Conservation (phyloP, 805 yeast genomes). For the Candida palmyrensis region DNA sequence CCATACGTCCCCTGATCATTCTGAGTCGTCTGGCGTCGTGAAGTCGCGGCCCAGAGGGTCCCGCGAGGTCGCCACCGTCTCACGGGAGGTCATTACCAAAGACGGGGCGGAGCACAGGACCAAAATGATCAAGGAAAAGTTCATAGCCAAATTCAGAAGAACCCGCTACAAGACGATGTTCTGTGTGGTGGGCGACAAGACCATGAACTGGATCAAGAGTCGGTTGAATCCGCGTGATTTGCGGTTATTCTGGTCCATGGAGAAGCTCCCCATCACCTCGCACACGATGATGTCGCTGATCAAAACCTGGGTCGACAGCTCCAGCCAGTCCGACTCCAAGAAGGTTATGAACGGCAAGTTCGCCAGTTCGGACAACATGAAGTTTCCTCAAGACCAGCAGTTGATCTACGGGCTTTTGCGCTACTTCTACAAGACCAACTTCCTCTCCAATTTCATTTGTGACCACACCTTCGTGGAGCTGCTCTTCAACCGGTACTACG, state of each 20-base stretch:
- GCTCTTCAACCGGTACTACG: conserved; percentile 21
- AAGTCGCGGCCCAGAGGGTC: no score
- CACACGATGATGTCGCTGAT: conserved; percentile 3
- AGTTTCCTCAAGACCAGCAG: conserved; percentile 8
- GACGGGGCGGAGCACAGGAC: no score
- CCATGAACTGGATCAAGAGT: conserved; percentile 22
- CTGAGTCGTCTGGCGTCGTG: no score
- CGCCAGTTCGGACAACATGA: conserved; percentile 5
- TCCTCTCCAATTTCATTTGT: conserved; percentile 11
- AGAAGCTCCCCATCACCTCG: neutral
- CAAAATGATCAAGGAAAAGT: no score
- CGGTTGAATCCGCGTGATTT: conserved; percentile 9
- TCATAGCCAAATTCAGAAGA: no score
- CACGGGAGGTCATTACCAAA: no score
- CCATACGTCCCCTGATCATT: no score
- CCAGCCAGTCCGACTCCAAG: neutral
- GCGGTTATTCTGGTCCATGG: conserved; percentile 1
- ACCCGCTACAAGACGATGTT: no score
- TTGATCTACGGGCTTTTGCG: conserved; percentile 23
- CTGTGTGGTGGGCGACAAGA: conserved; percentile 24
- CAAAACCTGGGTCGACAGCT: conserved; percentile 1
- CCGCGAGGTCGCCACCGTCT: no score
- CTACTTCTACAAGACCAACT: conserved; percentile 13
- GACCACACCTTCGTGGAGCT: no score
- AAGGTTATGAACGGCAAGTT: neutral